Base-by-base conservation (phyloP, 225 moss, liverwort and hornwort genomes). In the Polytrichum formosum region DNA sequence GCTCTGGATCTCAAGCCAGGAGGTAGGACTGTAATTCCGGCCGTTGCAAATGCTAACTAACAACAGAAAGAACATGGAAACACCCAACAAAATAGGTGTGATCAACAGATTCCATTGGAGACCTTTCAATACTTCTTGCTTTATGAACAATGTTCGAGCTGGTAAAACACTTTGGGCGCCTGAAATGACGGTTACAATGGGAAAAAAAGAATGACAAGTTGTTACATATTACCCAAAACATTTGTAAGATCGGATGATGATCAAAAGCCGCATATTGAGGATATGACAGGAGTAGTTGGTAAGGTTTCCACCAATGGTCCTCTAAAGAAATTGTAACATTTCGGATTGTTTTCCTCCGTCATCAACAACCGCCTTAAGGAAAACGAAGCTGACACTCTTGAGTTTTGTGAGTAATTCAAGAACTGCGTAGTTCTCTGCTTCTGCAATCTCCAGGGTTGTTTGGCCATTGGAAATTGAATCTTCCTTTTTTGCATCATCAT, bases 171-270 rank as follows among this genome's bases (percentile, higher is more conserved):
- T 64, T 5, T 68, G 37, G 13, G 73, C 73, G 53, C 67, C 67
- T n/a, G 53, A 22, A 1, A 78, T 56, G 23, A 78, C 79, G 31
- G 83, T 79, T 4, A 73, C 73, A 10, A 76, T 35, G 28, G 79
- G 69, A 18, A 26, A 54, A 73, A 61, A 83, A 79, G 76, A 83
- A 83, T 13, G 83, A 83, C 16, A 76, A 37, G 53, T 76, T 83
- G 70, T 83, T 83, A 56, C 70, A 79, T 4, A 26, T 26, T 26
- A 46, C 33, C 79, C 79, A 83, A 25, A 77, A 83, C 0, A 65
- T 18, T 28, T 29, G 23, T 1, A 83, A 35, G 5, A 70, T 53
- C 19, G 6, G 31, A 31, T 66, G 28, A 7, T 75, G 61, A 54
- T 80, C 35, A 13, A 74, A 53, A 33, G 70, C 73, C 19, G 79